Evolutionary conservation across 1,139 yeast genomes (phyloP).

Genomic region (Geotrichum citri-aurantii): DNA sequence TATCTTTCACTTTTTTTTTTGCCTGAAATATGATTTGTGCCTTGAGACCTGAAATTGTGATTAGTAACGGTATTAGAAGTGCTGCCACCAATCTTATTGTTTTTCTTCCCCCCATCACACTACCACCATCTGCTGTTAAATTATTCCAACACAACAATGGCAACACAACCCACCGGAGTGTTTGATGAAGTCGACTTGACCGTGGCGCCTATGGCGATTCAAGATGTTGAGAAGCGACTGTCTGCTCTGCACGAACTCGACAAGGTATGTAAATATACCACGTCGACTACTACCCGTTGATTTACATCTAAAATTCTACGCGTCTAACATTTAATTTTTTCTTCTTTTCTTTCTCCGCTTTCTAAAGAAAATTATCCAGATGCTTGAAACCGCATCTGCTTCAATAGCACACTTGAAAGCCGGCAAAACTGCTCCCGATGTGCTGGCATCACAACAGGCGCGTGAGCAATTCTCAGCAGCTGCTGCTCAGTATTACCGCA

Average conservation of each 20-base stretch:
- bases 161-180: slow-evolving; percentile 15
- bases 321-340: background rate
- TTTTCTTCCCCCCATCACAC: background rate
- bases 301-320: background rate
- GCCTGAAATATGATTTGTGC: slow-evolving; percentile 1
- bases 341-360: background rate
- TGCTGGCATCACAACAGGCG: slow-evolving; percentile 22
- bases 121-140: background rate
- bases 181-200: slow-evolving; percentile 26
- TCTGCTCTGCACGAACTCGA: slow-evolving; percentile 39
- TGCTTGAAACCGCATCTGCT: slow-evolving; percentile 39
- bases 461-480: slow-evolving; percentile 33
- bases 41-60: background rate
- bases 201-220: slow-evolving; percentile 29
- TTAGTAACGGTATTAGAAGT: background rate
- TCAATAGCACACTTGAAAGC: slow-evolving; percentile 38
- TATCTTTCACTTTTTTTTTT: too few relatives aligned
- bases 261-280: slow-evolving; percentile 22
- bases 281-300: background rate
- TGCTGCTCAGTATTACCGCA: slow-evolving; percentile 29
- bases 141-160: background rate
- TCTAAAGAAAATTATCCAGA: slow-evolving; percentile 34
- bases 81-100: background rate
- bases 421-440: slow-evolving; percentile 35
- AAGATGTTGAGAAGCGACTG: slow-evolving; percentile 38